A percentile compares a stretch with the other conserved stretches of the same genome.
phyloP scores from a whole-genome alignment of 352 stramenopile species.

The Plasmopara muralis region DNA sequence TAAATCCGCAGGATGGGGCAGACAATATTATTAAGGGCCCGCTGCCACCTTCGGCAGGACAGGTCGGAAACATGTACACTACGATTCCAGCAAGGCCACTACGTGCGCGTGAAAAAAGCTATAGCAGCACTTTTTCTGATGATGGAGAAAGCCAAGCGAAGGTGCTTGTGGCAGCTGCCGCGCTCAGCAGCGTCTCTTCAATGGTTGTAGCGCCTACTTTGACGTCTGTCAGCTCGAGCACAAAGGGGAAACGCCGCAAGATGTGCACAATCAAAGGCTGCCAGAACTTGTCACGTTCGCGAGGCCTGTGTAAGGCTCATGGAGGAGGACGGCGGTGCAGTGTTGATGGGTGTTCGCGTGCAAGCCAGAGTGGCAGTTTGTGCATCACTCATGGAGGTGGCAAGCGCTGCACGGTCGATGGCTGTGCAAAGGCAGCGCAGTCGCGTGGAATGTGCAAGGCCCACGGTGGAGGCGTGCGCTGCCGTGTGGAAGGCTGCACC shows the following conservation, averaged over 20 bases:
- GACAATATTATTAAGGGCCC: constrained; percentile 17
- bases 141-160: constrained; percentile 27
- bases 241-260: constrained; percentile 67
- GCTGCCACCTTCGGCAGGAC: constrained; percentile 18
- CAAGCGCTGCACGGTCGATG: constrained; percentile 77
- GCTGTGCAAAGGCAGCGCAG: constrained; percentile 71
- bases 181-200: constrained; percentile 25
- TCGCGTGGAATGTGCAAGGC: constrained; percentile 82
- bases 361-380: constrained; percentile 72
- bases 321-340: constrained; percentile 68
- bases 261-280: constrained; percentile 76
- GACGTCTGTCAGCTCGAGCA: constrained; percentile 7
- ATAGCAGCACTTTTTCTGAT: constrained; percentile 23
- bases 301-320: constrained; percentile 74
- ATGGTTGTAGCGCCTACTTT: constrained; percentile 14
- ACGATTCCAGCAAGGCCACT: constrained; percentile 16
- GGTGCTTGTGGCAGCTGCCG: constrained; percentile 20
- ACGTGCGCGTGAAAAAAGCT: constrained; percentile 28
- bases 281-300: constrained; percentile 67
- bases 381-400: constrained; percentile 80
- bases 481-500: constrained; percentile 68
- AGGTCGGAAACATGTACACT: constrained; percentile 24
- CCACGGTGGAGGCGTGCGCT: constrained; percentile 74
- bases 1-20: constrained; percentile 60
- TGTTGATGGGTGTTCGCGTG: constrained; percentile 69